Base-by-base conservation (phyloP, 129 eudicot species). In the Chrysanthemum seticuspe region DNA sequence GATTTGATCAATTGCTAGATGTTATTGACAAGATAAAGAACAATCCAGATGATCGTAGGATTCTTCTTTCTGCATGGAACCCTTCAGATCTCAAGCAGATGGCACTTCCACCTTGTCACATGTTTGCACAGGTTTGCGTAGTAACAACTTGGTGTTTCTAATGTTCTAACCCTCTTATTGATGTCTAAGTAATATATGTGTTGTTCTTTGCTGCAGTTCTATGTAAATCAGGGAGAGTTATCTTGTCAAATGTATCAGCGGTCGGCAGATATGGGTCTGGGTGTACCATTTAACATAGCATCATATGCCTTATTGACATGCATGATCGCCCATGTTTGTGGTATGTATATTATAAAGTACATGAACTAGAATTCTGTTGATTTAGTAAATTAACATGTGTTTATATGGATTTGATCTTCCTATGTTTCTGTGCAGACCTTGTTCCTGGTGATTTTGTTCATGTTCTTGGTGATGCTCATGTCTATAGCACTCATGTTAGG, bases 31-130 rank as follows among this genome's bases (percentile, higher is more conserved):
- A 89, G 84, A 79, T 93, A 36, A 89, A 93, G 76, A 84, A 87
- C 62, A 84, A 89, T 67, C 97, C 98, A 47, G 85, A 93, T 81
- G 97, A 93, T 64, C 83, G 97, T 62, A 89, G 97, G 3, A 93
- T 93, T 65, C 81, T 93, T 74, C 86, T 93, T 67, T 93, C 98
- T 47, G 96, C 98, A 67, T 93, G 98, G 98, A 90, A 93, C 71
- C 98, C 98, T 76, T 93, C 96, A 31, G 98, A 93, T 83, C 96
- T 90, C 29, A 86, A 86, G 62, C 70, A 90, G 78, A 93, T 90
- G 97, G 97, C 98, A 58, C 94, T 93, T 65, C 97, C 98, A 29
- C 97, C 98, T 52, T 93, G 97, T 82, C 98, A 93, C 83, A 93
- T 90, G 96, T 89, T 87, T 83, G 92, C 98, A 27, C 98, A 93